Base-by-base conservation (phyloP, 2,329 filamentous ascomycete species). In the Dactylonectria estremocensis region DNA sequence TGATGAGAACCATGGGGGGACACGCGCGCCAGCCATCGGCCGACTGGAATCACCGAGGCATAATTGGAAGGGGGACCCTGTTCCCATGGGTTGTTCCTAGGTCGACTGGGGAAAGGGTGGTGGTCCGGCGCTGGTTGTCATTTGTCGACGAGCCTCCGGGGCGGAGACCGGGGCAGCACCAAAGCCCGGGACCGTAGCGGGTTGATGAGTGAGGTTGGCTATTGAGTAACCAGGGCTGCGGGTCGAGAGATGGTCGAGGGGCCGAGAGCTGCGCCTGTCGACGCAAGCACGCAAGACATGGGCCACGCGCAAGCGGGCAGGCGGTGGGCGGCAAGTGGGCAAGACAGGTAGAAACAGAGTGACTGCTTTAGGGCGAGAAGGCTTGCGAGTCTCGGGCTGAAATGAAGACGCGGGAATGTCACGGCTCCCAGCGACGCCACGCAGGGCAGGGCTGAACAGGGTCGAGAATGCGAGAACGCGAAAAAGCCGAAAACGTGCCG, bases 1-100 rank as follows among this genome's bases (percentile, higher is more conserved):
- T 18, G 52, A 11, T 45, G 37, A n/a, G 22, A n/a, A n/a, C n/a
- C n/a, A n/a, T n/a, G 5, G 54, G 35, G 49, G 46, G 37, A 53
- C 53, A 65, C 40, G 49, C 53, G 45, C 55, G 49, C 56, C 62
- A 64, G 54, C 59, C 35, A 70, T 70, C 71, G 73, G 72, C 66
- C 71, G 66, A 75, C 69, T 68, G 57, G 59, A 65, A 67, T 66
- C 65, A 66, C 60, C 61, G 64, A 61, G 57, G 57, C 49, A 55
- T 20, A 53, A 37, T n/a, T 35, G 28, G 33, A 52, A 33, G 48
- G 9, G 49, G 49, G 48, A 18, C 48, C 46, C 58, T 53, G 24
- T 13, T 28, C 13, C 16, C 49, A 46, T 61, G 22, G 56, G 35
- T 50, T 50, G 45, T 50, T 24, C 46, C 40, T 31, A 8, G 45